Evolutionary conservation across 2,329 filamentous ascomycete species (phyloP).

Genomic region (Cercospora sesami): DNA sequence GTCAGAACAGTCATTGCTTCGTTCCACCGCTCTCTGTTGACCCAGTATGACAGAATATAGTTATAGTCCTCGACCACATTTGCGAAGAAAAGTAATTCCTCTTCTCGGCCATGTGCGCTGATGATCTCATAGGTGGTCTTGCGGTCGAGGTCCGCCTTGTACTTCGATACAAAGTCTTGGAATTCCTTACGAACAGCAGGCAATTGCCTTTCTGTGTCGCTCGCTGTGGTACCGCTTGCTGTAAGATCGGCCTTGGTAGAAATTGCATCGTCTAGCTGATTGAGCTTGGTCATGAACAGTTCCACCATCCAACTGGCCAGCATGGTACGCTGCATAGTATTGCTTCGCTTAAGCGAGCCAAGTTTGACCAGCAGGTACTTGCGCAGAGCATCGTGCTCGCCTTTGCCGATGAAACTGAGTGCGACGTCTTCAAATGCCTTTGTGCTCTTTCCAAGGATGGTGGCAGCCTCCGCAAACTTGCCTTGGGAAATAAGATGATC

Average conservation of each 20-base stretch:
- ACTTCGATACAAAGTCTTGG: conserved; percentile 79
- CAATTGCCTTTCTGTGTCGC: conserved; percentile 70
- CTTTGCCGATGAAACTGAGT: conserved; percentile 82
- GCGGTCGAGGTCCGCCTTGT: conserved; percentile 83
- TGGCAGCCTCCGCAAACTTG: conserved; percentile 80
- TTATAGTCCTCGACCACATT: conserved; percentile 87
- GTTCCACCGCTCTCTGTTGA: conserved; percentile 87
- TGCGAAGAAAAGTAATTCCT: conserved; percentile 88
- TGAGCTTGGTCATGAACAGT: conserved; percentile 95
- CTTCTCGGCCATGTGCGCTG: conserved; percentile 89
- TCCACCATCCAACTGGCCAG: conserved; percentile 93
- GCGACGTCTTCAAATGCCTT: conserved; percentile 97
- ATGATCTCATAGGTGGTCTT: conserved; percentile 96
- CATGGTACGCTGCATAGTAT: conserved; percentile 91
- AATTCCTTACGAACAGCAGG: conserved; percentile 73
- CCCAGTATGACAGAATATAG: conserved; percentile 95
- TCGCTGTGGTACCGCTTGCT: conserved; percentile 55
- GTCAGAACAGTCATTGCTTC: conserved; percentile 87
- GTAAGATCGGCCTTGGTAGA: conserved; percentile 84
- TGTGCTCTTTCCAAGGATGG: conserved; percentile 89
- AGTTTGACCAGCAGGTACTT: conserved; percentile 88
- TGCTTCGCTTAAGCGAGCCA: conserved; percentile 74
- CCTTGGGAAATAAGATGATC: conserved; percentile 82
- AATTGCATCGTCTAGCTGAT: conserved; percentile 90
- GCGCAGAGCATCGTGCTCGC: conserved; percentile 84